These are phyloP conservation scores for Aspergillus novofumigatus DNA, from an alignment of 2,329 filamentous ascomycete species.

Conservation along the genomic window DNA sequence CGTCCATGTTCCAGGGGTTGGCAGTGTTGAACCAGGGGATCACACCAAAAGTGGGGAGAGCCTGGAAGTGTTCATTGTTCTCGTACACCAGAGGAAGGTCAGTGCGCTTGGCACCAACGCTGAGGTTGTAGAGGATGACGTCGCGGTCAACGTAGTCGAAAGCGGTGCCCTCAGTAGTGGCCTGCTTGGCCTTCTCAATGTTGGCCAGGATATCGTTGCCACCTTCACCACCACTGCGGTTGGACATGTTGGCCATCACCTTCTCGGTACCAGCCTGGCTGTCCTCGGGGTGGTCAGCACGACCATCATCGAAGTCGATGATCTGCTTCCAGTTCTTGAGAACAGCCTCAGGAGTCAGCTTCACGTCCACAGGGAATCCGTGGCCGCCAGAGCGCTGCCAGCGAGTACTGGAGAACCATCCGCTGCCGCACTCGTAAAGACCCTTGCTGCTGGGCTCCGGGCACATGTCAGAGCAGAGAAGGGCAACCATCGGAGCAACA, in stretches of 20 bases:
- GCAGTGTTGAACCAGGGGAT: constrained; percentile 88
- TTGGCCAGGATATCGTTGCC: constrained; percentile 66
- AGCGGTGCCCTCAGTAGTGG: constrained; percentile 67
- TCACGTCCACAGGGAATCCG: constrained; percentile 83
- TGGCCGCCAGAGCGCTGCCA: constrained; percentile 91
- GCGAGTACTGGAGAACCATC: constrained; percentile 86
- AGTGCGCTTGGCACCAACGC: constrained; percentile 83
- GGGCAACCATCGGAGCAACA: constrained; percentile 86
- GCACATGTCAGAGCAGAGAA: constrained; percentile 81
- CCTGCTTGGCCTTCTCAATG: constrained; percentile 71
- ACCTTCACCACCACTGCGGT: constrained; percentile 55
- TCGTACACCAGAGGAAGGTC: constrained; percentile 89
- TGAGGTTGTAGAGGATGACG: constrained; percentile 91
- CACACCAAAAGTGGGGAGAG: constrained; percentile 91
- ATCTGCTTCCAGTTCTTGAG: constrained; percentile 72
- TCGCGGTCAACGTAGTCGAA: constrained; percentile 85
- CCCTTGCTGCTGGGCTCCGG: constrained; percentile 79
- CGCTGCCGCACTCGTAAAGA: constrained; percentile 91
- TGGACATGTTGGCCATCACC: constrained; percentile 79
- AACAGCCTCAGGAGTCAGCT: constrained; percentile 80
- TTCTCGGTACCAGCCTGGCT: constrained; percentile 72
- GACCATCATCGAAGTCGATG: constrained; percentile 79
- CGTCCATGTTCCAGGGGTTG: constrained; percentile 71
- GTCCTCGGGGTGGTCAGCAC: constrained; percentile 81
- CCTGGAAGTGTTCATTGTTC: constrained; percentile 86